Evolutionary conservation across 1,284 basidiomycete species (phyloP), one percentile per base, ranked within the genome.

Genomic region (Volvariella volvacea): DNA sequence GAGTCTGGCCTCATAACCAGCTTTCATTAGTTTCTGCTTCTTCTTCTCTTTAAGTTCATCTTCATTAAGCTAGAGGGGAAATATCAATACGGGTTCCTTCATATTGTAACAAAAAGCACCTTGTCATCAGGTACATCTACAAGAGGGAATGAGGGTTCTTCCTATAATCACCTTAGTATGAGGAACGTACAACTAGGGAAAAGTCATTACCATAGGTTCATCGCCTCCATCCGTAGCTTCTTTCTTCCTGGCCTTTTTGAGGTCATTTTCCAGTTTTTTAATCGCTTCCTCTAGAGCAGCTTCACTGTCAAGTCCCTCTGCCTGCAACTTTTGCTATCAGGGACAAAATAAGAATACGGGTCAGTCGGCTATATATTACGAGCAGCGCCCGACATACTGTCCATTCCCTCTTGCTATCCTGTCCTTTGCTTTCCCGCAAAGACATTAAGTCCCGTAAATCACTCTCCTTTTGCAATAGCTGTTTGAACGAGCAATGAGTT

Each of bases 21-120:
- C 92, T 65, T 97, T 99, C 70, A 96, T 73, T 30, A 99, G 71
- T 49, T 83, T 86, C 64, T 99, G 96, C 54, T 86, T 88, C 55
- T 86, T 84, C 69, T 99, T 99, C 64, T 99, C 96, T 62, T 92
- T 97, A 39, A 98, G 59, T 12, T 83, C 78, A 39, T 97, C 94
- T 59, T 98, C 94, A 54, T 92, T 92, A 16, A 99, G 76, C 78
- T 89, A n/a, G n/a, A n/a, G 47, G 28, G 39, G 8, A 17, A 21
- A 42, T 22, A 45, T 45, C 31, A 41, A 43, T 17, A 17, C 37
- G 10, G 10, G 14, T 28, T 8, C 33, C 19, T 20, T 42, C 38
- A 22, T 14, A 22, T 25, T 40, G 34, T 20, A 47, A 21, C 4
- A 14, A 34, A n/a, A 42, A 67, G 28, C 54, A 83, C 87, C 45